These are phyloP conservation scores for Turnera subulata DNA, from an alignment of 345 rosid species.

Conservation along the genomic window DNA sequence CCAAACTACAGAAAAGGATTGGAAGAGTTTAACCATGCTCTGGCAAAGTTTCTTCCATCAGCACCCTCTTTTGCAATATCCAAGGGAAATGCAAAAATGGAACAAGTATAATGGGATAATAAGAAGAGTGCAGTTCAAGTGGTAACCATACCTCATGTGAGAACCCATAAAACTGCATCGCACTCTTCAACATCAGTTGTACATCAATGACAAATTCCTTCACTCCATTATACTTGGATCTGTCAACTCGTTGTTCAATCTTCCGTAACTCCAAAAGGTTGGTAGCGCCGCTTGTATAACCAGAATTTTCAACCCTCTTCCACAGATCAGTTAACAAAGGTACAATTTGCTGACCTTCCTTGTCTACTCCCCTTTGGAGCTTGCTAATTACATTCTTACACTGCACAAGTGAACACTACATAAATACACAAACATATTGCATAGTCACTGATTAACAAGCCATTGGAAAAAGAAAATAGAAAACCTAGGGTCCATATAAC, in stretches of 20 bases:
- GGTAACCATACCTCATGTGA: slow-evolving; percentile 77
- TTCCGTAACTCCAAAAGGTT: slow-evolving; percentile 75
- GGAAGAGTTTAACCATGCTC: background rate
- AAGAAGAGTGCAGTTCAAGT: background rate
- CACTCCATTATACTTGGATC: slow-evolving; percentile 69
- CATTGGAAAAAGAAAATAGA: background rate
- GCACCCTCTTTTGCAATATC: background rate
- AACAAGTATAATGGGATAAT: background rate
- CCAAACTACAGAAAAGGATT: background rate
- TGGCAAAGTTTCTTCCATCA: slow-evolving; percentile 6
- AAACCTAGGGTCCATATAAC: too few relatives aligned
- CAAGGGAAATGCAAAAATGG: background rate
- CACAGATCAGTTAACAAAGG: slow-evolving; percentile 87
- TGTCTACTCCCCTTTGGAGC: slow-evolving; percentile 82
- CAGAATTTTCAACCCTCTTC: slow-evolving; percentile 73
- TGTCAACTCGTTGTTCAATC: slow-evolving; percentile 85
- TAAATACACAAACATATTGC: slow-evolving; percentile 11
- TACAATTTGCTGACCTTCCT: slow-evolving; percentile 93
- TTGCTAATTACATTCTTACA: slow-evolving; percentile 87
- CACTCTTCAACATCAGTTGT: slow-evolving; percentile 80
- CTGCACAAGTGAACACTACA: slow-evolving; percentile 40
- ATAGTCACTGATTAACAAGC: background rate
- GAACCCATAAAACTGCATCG: slow-evolving; percentile 79
- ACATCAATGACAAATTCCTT: slow-evolving; percentile 90
- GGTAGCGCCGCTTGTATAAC: slow-evolving; percentile 54